Evolutionary conservation across 1,139 yeast genomes (phyloP).

Genomic region (Candida sp.): DNA sequence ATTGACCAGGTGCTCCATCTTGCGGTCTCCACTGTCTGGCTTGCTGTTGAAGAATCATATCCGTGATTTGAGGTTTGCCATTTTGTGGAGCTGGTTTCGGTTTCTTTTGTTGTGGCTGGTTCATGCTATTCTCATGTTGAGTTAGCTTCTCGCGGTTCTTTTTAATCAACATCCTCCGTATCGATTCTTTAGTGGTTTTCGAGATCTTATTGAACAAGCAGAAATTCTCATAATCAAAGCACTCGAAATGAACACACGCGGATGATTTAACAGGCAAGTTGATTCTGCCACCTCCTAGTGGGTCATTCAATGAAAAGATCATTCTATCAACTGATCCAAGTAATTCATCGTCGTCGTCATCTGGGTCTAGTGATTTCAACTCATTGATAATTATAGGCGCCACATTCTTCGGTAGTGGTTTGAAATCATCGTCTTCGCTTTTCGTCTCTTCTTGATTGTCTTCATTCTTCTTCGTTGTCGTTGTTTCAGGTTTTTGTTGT

Average conservation of each 20-base stretch:
- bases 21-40: neutral
- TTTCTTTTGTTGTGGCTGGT: neutral
- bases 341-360: slow-evolving; percentile 22
- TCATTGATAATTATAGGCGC: slow-evolving; percentile 24
- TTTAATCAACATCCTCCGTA: slow-evolving; percentile 31
- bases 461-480: neutral
- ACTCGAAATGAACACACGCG: slow-evolving; percentile 46
- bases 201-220: slow-evolving; percentile 44
- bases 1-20: neutral
- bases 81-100: neutral
- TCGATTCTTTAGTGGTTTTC: slow-evolving; percentile 27
- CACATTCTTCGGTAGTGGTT: slow-evolving; percentile 31
- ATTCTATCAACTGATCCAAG: slow-evolving; percentile 29
- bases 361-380: slow-evolving; percentile 21
- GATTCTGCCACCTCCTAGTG: slow-evolving; percentile 40
- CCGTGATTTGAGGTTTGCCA: neutral
- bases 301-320: slow-evolving; percentile 34
- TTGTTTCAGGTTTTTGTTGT: too few relatives aligned
- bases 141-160: slow-evolving; percentile 26
- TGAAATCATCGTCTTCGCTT: slow-evolving; percentile 17
- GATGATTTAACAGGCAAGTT: slow-evolving; percentile 44
- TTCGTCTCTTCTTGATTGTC: neutral
- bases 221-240: slow-evolving; percentile 50
- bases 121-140: slow-evolving; percentile 19
- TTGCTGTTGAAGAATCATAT: neutral